These are phyloP conservation scores for Colletotrichum lupini DNA, from an alignment of 2,329 filamentous ascomycete genomes.

Conservation along the genomic window DNA sequence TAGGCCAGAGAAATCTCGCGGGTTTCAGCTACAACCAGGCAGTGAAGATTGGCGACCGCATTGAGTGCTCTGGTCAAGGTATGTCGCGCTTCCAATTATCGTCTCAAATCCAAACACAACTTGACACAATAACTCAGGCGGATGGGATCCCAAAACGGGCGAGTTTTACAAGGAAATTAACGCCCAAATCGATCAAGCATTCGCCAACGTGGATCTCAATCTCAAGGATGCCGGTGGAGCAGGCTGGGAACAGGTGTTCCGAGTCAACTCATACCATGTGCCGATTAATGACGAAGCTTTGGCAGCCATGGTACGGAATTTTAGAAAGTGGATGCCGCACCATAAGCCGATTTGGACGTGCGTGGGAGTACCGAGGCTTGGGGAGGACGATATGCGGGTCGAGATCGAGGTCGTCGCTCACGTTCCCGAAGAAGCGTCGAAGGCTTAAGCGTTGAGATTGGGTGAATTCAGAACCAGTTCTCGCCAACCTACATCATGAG, in stretches of 20 bases:
- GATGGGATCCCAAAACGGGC: constrained; percentile 44
- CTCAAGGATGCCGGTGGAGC: constrained; percentile 64
- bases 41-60: constrained; percentile 58
- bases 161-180: constrained; percentile 49
- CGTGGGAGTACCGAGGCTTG: constrained; percentile 61
- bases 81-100: constrained; percentile 1
- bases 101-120: no score
- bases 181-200: constrained; percentile 62
- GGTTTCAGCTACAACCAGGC: constrained; percentile 57
- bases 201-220: constrained; percentile 64
- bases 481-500: neutral
- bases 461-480: no score
- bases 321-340: constrained; percentile 61
- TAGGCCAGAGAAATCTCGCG: constrained; percentile 44
- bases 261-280: constrained; percentile 58
- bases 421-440: constrained; percentile 49
- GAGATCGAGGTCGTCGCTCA: constrained; percentile 68
- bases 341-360: constrained; percentile 66
- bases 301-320: constrained; percentile 56
- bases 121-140: constrained; percentile 39
- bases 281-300: constrained; percentile 52
- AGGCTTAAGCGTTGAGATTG: neutral
- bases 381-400: constrained; percentile 61
- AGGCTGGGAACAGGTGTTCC: constrained; percentile 66
- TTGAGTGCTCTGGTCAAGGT: constrained; percentile 61